Percentiles rank a stretch among this genome's conserved stretches.
Evolutionary conservation across 2,329 filamentous ascomycete species (phyloP).

Genomic region (Calonectria pseudoturangicola): DNA sequence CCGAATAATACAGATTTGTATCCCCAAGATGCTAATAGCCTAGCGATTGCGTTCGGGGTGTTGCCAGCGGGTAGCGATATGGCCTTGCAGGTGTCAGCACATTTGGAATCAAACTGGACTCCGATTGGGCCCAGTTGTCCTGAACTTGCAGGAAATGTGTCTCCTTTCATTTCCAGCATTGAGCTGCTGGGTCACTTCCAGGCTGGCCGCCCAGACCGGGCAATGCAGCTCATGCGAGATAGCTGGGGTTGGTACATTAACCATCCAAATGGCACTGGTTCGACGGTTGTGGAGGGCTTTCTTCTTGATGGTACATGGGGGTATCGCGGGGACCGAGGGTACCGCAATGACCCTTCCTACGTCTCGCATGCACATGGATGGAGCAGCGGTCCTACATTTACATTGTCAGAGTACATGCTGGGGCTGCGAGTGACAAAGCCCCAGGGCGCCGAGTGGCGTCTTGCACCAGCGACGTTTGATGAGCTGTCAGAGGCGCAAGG

Average conservation of each 20-base stretch:
- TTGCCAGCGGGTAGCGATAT: not conserved
- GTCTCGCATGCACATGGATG: slow-evolving; percentile 71
- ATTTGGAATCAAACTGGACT: slow-evolving; percentile 15
- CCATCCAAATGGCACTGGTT: slow-evolving; percentile 74
- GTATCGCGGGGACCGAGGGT: slow-evolving; percentile 71
- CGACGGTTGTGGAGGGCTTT: slow-evolving; percentile 77
- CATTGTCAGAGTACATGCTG: slow-evolving; percentile 65
- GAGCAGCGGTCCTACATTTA: slow-evolving; percentile 68
- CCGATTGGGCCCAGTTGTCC: not conserved
- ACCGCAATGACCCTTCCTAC: slow-evolving; percentile 67
- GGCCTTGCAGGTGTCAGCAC: slow-evolving; percentile 5
- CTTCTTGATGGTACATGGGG: slow-evolving; percentile 73
- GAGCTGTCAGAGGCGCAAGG: slow-evolving; percentile 1
- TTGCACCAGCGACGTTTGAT: slow-evolving; percentile 6
- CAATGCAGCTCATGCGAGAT: slow-evolving; percentile 72
- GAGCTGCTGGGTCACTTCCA: slow-evolving; percentile 1
- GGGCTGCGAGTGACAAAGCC: slow-evolving; percentile 58
- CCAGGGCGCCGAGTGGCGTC: slow-evolving; percentile 1
- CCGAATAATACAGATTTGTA: slow-evolving; percentile 6
- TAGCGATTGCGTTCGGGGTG: slow-evolving; percentile 17
- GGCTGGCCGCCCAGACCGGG: slow-evolving; percentile 67
- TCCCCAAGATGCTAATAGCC: slow-evolving; percentile 18
- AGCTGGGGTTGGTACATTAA: slow-evolving; percentile 78
- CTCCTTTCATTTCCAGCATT: slow-evolving; percentile 14
- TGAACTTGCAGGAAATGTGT: not conserved